Base-by-base conservation (phyloP, 441 rosid genomes). In the Geranium incanum region DNA sequence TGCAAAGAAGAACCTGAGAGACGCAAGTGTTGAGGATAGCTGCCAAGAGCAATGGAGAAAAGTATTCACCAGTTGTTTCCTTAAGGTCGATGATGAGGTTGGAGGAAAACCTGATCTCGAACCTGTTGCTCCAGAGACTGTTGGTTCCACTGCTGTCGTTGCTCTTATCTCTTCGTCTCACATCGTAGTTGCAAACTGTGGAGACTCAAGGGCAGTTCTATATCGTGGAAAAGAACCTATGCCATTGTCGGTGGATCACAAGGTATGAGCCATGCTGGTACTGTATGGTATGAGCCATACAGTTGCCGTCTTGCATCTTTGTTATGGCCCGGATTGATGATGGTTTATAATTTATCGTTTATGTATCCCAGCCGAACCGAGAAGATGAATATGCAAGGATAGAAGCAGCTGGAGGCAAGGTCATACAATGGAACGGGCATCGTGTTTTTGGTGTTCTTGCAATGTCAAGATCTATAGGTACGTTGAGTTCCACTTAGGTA, bases 381-480 rank as follows among this genome's bases (percentile, higher is more conserved):
- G 95, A 90, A 74, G 98, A 93, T 80, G 98, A 90, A 75, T 87
- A 85, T 83, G 86, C 91, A 71, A 90, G 98, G 77, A 93, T 93
- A 68, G 97, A 93, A 79, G 92, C 88, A 63, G 92, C 97, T 37
- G 98, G 95, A 70, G 98, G 98, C 68, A 93, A 85, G 83, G 98
- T 93, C 78, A 93, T 93, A 69, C 95, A 89, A 28, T 93, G 97
- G 98, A 91, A 93, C 66, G 97, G 97, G 16, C 93, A 91, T 77
- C 95, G 97, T 66, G 98, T 92, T 50, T 86, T 89, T 70, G 98
- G 97, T 3, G 97, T 93, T 77, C 92, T 93, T 70, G 97, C 97
- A 15, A 90, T 93, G 98, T 93, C 98, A 45, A 90, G 97, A 74
- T 90, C 98, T 70, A 87, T 93, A 62, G 97, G 97, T 90, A 76